Base-by-base conservation (phyloP, 768 basidiomycete species). In the Pulveroboletus sp. region DNA sequence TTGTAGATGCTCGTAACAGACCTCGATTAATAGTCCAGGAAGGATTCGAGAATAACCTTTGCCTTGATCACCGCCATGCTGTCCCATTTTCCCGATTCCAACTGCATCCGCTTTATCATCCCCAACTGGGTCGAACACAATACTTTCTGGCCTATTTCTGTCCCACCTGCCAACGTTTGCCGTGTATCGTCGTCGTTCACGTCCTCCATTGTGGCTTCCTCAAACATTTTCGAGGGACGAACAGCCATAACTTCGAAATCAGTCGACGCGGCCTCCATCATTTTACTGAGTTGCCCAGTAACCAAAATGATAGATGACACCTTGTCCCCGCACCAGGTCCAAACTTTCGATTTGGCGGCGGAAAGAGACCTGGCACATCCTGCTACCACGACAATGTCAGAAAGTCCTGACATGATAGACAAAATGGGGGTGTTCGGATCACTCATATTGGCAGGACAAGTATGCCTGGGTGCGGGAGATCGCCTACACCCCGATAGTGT, bases 101-200 rank as follows among this genome's bases (percentile, higher is more conserved):
- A 5, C 32, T 30, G 47, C 24, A 33, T 39, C 39, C 33, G 21
- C 44, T 57, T 57, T 30, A 35, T 57, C 55, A 57, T 30, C 18
- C 56, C 56, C 47, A 57, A 21, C 0, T 55, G 41, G 24, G 56
- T 49, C 27, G 55, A 33, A 31, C 56, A 57, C 35, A 57, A 28
- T 12, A 57, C 47, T 15, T 49, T 57, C 21, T 47, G 33, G 18
- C 45, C 51, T 21, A 21, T 21, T 15, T 10, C 35, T 8, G 12
- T 15, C 11, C 11, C 39, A 3, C 28, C 21, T 7, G 24, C 1
- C 12, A 14, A 5, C 5, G n/a, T 12, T 47, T 42, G 14, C 42
- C 51, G 31, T n/a, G 3, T 21, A 21, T 21, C 21, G 21, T 21
- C 21, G 3, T 35, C n/a, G 7, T 48, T 45, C 18, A 27, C 39